Evolutionary conservation across 2,329 filamentous ascomycete species (phyloP).

Genomic region (Boeremia lycopersici): DNA sequence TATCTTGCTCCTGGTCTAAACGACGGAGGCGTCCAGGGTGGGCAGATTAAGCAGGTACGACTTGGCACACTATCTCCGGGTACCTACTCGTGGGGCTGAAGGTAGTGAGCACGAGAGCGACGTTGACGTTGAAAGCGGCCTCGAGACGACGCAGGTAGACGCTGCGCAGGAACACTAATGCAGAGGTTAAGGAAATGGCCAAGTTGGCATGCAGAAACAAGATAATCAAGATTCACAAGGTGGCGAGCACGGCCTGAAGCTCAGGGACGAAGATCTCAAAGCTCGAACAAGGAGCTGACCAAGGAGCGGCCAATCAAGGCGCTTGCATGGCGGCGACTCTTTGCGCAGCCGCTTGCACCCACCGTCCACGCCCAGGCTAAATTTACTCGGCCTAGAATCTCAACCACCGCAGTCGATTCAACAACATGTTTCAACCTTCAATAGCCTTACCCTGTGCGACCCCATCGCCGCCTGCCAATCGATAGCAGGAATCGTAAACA

Average conservation of each 20-base stretch:
- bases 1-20: conserved; percentile 12
- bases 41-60: conserved; percentile 16
- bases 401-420: conserved; percentile 15
- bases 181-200: background rate
- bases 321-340: conserved; percentile 30
- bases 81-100: conserved; percentile 1
- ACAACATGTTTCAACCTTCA: conserved; percentile 28
- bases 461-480: conserved; percentile 6
- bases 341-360: conserved; percentile 29
- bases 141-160: background rate
- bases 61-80: conserved; percentile 11
- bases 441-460: conserved; percentile 11
- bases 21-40: conserved; percentile 11
- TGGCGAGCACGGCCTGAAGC: conserved; percentile 15
- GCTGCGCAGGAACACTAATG: background rate
- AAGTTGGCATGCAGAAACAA: background rate
- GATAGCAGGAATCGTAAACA: conserved; percentile 1
- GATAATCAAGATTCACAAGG: conserved; percentile 9
- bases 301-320: conserved; percentile 28
- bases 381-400: conserved; percentile 27
- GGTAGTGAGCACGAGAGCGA: background rate
- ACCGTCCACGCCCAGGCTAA: conserved; percentile 28
- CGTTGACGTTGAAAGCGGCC: background rate
- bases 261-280: conserved; percentile 28
- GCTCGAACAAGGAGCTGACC: conserved; percentile 15